These are phyloP conservation scores for Silybum marianum DNA, from an alignment of 129 eudicot species.

Conservation along the genomic window DNA sequence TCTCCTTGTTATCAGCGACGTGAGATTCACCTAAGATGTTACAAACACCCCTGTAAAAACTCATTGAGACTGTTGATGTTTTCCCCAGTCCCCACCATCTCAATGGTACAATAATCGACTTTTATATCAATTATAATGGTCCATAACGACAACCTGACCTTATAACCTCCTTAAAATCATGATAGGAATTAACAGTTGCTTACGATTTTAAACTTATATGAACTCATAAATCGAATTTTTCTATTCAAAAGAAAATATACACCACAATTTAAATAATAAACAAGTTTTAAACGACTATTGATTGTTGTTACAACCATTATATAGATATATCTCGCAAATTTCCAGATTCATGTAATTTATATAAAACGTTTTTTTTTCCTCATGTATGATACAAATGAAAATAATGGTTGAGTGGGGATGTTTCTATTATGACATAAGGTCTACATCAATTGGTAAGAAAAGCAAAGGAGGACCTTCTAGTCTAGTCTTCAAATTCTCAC, in stretches of 20 bases:
- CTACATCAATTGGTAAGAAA: constrained; percentile 37
- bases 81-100: not conserved
- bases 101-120: not conserved
- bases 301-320: too few species aligned
- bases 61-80: not conserved
- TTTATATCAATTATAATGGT: not conserved
- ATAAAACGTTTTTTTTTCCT: too few species aligned
- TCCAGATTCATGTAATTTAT: not conserved
- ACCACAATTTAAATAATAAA: not conserved
- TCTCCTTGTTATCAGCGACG: not conserved
- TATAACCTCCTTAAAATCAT: not conserved
- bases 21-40: too few species aligned
- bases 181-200: not conserved
- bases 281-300: not conserved
- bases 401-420: constrained; percentile 18
- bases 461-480: constrained; percentile 39
- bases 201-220: too few species aligned
- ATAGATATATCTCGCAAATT: too few species aligned
- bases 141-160: not conserved
- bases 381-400: not conserved
- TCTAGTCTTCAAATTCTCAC: constrained; percentile 29
- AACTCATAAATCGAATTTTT: not conserved
- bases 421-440: constrained; percentile 36
- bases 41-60: too few species aligned
- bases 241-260: too few species aligned